Evolutionary conservation across 2,329 filamentous ascomycete genomes (phyloP).

Genomic region (Chrysoporthe cubensis): DNA sequence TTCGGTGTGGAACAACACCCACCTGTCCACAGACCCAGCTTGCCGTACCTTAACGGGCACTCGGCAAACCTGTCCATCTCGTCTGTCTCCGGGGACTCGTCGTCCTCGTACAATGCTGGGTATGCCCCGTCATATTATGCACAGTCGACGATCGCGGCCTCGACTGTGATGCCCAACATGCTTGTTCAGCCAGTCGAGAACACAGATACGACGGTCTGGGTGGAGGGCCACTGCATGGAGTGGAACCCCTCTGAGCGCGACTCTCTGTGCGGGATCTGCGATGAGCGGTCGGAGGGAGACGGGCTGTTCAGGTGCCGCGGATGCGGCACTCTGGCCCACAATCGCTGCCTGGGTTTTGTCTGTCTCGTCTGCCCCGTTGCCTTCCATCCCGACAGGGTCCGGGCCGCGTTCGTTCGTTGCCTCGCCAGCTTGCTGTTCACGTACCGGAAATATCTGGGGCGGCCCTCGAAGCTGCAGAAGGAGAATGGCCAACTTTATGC

Average conservation of each 20-base stretch:
- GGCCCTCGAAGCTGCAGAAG: conserved; percentile 64
- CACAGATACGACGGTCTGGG: conserved; percentile 80
- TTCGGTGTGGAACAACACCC: conserved; percentile 78
- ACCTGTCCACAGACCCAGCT: conserved; percentile 68
- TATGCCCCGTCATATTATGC: conserved; percentile 86
- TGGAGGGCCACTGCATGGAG: conserved; percentile 81
- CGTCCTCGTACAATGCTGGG: conserved; percentile 68
- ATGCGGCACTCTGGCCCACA: conserved; percentile 62
- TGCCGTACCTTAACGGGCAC: conserved; percentile 73
- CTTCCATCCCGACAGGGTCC: conserved; percentile 64
- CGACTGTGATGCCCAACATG: conserved; percentile 85
- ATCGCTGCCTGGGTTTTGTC: conserved; percentile 63
- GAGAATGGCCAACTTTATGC: conserved; percentile 62
- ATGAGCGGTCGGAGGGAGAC: conserved; percentile 72
- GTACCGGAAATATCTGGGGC: conserved; percentile 65
- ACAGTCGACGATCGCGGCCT: conserved; percentile 82
- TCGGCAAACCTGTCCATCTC: conserved; percentile 63
- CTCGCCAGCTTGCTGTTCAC: conserved; percentile 69
- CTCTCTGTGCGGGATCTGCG: conserved; percentile 72
- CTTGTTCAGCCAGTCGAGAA: conserved; percentile 78
- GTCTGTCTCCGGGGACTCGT: conserved; percentile 63
- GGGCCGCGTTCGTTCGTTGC: conserved; percentile 67
- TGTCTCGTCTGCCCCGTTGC: conserved; percentile 67
- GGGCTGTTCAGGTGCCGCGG: conserved; percentile 75
- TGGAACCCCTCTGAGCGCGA: conserved; percentile 63